Evolutionary conservation across 352 stramenopile genomes (phyloP), one percentile per base, ranked within the genome.

Genomic region (Peronosclerospora sorghi): DNA sequence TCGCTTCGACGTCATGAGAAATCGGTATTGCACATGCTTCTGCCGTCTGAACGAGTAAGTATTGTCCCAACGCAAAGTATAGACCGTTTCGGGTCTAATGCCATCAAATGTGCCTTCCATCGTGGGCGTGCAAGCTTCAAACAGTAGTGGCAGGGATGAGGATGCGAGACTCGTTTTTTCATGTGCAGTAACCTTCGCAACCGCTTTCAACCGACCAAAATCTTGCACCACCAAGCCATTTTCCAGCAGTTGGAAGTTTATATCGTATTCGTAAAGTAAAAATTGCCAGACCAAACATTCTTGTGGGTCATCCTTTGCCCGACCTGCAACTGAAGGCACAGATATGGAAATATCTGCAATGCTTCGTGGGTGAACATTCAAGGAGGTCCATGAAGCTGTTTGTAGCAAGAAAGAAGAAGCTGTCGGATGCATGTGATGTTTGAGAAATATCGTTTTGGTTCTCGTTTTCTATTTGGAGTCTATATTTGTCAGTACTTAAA

Each of bases 41-140:
- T 77, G 66, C 4, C 76, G 71, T 18, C 86, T 54, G 21, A 83
- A 54, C 38, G 76, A 88, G 54, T 88, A 88, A 23, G 65, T 68
- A 45, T 88, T 88, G 42, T 86, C 73, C 76, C 76, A 88, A 4
- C 57, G 59, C 28, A 88, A 61, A 26, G 71, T 73, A 47, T 77
- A 79, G 20, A 66, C 45, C n/a, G 37, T 51, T n/a, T 52, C 66
- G 2, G 32, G 27, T 35, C 60, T 56, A 13, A 76, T 35, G 12
- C 12, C 28, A 13, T 68, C 54, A 8, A 75, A 43, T 29, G 34
- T 45, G 8, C 59, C 67, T 47, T 80, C 73, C 23, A 65, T 54
- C 13, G 34, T 62, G 21, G 43, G 27, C 14, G 48, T 34, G 10
- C 30, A 13, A 14, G 30, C 39, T 10, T 38, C 41, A 45, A 58